Percentiles rank a stretch among this genome's conserved stretches.
phyloP scores from a whole-genome alignment of 306 rosid species.

The Styphnolobium japonicum region DNA sequence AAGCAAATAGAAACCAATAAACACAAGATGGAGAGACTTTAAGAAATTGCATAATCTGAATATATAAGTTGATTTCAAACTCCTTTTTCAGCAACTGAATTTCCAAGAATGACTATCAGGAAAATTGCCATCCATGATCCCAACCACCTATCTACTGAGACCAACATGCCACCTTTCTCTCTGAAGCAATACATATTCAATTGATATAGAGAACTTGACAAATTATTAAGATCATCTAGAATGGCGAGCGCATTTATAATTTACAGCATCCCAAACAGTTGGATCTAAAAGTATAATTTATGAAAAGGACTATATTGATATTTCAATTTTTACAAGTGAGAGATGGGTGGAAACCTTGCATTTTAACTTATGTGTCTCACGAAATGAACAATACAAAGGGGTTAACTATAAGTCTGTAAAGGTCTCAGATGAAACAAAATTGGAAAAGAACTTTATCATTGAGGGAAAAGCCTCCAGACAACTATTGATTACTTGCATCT shows the following conservation, averaged over 20 bases:
- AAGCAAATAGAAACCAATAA: constrained; percentile 22
- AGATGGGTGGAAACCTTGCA: neutral
- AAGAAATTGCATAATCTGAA: neutral
- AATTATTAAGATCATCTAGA: neutral
- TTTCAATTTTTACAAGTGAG: neutral
- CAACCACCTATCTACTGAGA: neutral
- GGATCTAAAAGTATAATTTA: neutral
- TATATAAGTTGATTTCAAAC: neutral
- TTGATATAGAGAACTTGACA: neutral
- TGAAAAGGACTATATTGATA: neutral
- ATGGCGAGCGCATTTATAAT: neutral
- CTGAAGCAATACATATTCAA: neutral
- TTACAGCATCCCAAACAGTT: neutral
- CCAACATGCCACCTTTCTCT: neutral
- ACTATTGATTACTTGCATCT: neutral
- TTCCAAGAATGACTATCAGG: neutral
- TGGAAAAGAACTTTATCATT: neutral
- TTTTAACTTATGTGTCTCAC: neutral
- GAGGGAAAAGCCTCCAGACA: neutral
- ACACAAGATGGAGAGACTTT: neutral
- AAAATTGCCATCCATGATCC: neutral
- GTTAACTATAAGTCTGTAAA: neutral
- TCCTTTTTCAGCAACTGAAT: constrained; percentile 6
- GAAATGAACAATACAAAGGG: neutral
- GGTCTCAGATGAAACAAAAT: neutral